Evolutionary conservation across 148 eudicot genomes (phyloP).

Genomic region (Limonium bicolor): DNA sequence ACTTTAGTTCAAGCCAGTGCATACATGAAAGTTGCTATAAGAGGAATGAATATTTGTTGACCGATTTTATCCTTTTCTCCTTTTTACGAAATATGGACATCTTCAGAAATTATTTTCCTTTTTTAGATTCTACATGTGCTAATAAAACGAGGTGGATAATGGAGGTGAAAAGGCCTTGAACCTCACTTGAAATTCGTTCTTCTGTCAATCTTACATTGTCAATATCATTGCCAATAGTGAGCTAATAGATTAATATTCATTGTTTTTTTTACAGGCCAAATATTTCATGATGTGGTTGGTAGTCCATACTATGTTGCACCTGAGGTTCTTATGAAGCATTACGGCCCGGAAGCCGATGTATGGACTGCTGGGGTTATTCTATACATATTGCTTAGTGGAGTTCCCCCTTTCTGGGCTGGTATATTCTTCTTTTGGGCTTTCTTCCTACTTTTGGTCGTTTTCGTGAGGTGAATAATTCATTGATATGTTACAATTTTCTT

Average conservation of each 20-base stretch:
- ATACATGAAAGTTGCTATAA: too few relatives aligned
- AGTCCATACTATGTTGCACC: conserved; percentile 98
- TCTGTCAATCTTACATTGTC: too few relatives aligned
- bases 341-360: conserved; percentile 95
- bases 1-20: too few relatives aligned
- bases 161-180: not conserved
- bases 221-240: not conserved
- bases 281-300: conserved; percentile 87
- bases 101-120: not conserved
- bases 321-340: conserved; percentile 84
- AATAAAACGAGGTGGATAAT: not conserved
- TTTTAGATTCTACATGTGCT: not conserved
- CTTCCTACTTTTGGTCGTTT: too few relatives aligned
- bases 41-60: too few relatives aligned
- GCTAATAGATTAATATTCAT: not conserved
- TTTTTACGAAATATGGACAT: too few relatives aligned
- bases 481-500: not conserved
- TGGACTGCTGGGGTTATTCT: conserved; percentile 98
- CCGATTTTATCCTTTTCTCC: too few relatives aligned
- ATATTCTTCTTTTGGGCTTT: conserved; percentile 9
- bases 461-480: too few relatives aligned
- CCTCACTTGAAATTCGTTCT: too few relatives aligned
- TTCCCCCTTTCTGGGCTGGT: conserved; percentile 99
- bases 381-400: conserved; percentile 91
- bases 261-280: conserved; percentile 49